phyloP scores from a whole-genome alignment of 2,329 filamentous ascomycete species.

The Penicillium sp. region DNA sequence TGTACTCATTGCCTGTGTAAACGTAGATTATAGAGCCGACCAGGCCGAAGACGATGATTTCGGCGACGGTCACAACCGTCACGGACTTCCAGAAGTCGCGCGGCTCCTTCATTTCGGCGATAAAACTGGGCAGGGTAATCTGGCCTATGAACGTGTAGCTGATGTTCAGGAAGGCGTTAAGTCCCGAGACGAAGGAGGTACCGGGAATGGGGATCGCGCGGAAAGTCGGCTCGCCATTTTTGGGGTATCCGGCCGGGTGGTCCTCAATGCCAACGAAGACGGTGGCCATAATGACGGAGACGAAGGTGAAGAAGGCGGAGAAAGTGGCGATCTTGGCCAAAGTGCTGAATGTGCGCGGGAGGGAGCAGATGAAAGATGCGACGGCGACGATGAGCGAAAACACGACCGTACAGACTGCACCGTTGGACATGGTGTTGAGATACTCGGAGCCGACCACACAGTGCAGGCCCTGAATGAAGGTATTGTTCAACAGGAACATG shows the following conservation, averaged over 20 bases:
- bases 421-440: slow-evolving; percentile 78
- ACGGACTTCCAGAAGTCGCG: slow-evolving; percentile 89
- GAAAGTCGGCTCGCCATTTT: slow-evolving; percentile 61
- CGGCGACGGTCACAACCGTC: slow-evolving; percentile 83
- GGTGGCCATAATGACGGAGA: slow-evolving; percentile 78
- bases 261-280: slow-evolving; percentile 74
- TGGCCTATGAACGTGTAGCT: slow-evolving; percentile 95
- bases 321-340: slow-evolving; percentile 73
- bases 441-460: slow-evolving; percentile 81
- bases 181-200: slow-evolving; percentile 74
- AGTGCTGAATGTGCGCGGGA: slow-evolving; percentile 79
- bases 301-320: slow-evolving; percentile 82
- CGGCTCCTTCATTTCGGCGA: slow-evolving; percentile 80
- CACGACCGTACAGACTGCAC: slow-evolving; percentile 69
- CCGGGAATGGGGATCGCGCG: slow-evolving; percentile 62
- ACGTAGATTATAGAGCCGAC: slow-evolving; percentile 77
- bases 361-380: slow-evolving; percentile 71
- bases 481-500: slow-evolving; percentile 94
- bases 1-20: slow-evolving; percentile 87
- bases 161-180: slow-evolving; percentile 91
- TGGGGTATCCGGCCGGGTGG: slow-evolving; percentile 64
- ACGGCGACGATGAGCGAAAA: slow-evolving; percentile 71
- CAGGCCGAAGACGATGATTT: slow-evolving; percentile 78
- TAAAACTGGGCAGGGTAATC: slow-evolving; percentile 89
- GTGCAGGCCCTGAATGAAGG: slow-evolving; percentile 80